Evolutionary conservation across 306 rosid genomes (phyloP), one percentile per base, ranked within the genome.

Genomic region (Datisca glomerata): DNA sequence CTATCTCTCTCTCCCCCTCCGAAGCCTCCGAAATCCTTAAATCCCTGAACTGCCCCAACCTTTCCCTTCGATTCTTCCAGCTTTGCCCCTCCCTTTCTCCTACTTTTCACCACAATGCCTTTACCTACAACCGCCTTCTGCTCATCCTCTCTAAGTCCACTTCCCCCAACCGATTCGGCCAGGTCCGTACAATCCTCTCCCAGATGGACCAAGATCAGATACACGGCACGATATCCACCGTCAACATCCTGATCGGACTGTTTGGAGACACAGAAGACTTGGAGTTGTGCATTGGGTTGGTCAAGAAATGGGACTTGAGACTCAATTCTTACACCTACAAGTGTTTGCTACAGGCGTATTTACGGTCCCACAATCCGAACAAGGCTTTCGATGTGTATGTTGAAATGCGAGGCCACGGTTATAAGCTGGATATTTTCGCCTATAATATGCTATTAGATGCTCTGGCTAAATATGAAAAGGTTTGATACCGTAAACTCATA

Each of bases 1-100:
- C 87, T 41, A 7, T 79, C 51, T 36, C 85, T 35, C n/a, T n/a
- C n/a, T 71, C 96, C 14, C 42, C 85, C 0, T 53, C 65, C 10
- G 94, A 87, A 65, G 87, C 76, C 61, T 82, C 94, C 43, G 94
- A 82, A 35, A 87, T 87, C 51, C 84, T 87, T 37, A 82, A 72
- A 60, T 54, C 85, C 59, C 64, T 87, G 1, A 76, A 67, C 48
- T 9, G 9, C 61, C 82, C 96, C 13, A 58, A 68, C 18, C 76
- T 87, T 31, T 87, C 96, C 25, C 19, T 76, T 1, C 65, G 11
- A 16, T 87, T 87, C 70, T 87, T 87, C n/a, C n/a, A n/a, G n/a
- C n/a, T n/a, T n/a, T n/a, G n/a, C n/a, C n/a, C n/a, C n/a, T n/a
- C n/a, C n/a, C 77, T 73, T 28, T 73, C 66, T 32, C 80, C 79